Evolutionary conservation across 2,329 filamentous ascomycete species (phyloP).

Genomic region (Cladophialophora exuberans): DNA sequence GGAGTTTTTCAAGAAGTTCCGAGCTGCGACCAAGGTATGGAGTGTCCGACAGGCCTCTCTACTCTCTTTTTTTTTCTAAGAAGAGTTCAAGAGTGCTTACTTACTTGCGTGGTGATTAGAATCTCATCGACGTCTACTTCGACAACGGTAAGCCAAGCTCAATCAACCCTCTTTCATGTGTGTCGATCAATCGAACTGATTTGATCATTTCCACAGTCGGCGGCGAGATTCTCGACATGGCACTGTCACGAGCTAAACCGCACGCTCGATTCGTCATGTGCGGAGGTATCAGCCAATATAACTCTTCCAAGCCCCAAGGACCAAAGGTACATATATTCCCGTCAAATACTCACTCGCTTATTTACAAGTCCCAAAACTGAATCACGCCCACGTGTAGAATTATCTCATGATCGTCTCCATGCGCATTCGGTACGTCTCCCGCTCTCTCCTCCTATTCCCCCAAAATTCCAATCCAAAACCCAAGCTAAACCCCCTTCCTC

Average conservation of each 20-base stretch:
- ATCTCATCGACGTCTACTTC: constrained; percentile 69
- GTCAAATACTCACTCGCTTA: neutral
- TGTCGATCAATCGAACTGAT: too few relatives aligned
- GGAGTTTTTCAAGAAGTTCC: constrained; percentile 64
- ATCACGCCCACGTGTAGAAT: constrained; percentile 44
- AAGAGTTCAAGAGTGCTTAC: too few relatives aligned
- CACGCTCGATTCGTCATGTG: constrained; percentile 71
- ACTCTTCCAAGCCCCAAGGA: constrained; percentile 59
- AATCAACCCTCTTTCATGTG: neutral
- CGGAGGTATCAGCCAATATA: constrained; percentile 72
- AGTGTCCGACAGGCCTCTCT: too few relatives aligned
- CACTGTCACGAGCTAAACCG: constrained; percentile 64
- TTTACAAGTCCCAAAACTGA: neutral
- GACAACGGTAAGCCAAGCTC: constrained; percentile 61
- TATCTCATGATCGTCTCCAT: constrained; percentile 57
- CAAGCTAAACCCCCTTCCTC: too few relatives aligned
- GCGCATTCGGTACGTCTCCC: constrained; percentile 51
- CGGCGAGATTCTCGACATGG: constrained; percentile 70
- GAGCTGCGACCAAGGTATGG: constrained; percentile 56
- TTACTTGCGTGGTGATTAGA: too few relatives aligned
- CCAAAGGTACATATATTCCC: constrained; percentile 49
- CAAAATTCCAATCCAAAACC: too few relatives aligned
- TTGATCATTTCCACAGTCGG: constrained; percentile 51
- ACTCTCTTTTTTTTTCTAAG: too few relatives aligned
- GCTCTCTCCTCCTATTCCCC: neutral